Evolutionary conservation across 176 grass and related monocot genomes (phyloP), one percentile per base, ranked within the genome.

Genomic region (Cenchrus americanus): DNA sequence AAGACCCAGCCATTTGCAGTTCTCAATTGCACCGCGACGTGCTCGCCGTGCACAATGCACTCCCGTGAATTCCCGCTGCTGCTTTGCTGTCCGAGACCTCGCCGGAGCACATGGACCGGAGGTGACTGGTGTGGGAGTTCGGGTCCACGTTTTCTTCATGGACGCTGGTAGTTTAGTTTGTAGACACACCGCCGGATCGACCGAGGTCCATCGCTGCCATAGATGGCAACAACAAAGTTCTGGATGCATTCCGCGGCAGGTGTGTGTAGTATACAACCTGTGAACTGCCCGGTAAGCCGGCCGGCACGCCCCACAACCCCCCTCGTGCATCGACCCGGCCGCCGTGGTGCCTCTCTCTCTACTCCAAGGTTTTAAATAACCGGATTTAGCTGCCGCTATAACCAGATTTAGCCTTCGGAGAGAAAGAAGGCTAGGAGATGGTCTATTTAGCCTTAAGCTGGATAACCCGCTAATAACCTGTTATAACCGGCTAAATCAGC

Each of bases 111-210:
- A 72, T 82, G 80, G 9, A 30, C 40, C 37, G 44, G 46, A 27
- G 1, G 5, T 15, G 7, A 44, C 14, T 12, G 40, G 34, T 10
- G 41, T 6, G 30, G 14, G 6, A 3, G 1, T 62, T 0, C 21
- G 3, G 27, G 5, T 42, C 46, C 70, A 75, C 70, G 30, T 75
- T 83, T 75, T 75, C 70, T 75, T 11, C 71, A 75, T 44, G 14
- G 37, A 27, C 2, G 44, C 18, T 49, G 63, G 8, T 40, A 32
- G 26, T 67, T 67, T 53, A 67, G 46, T 67, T 26, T 6, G 24
- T 2, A 12, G 1, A 32, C 48, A 12, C 19, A 58, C 11, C 18
- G 30, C 51, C 18, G 18, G 61, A 79, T 65, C 62, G 15, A 72
- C 22, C 2, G 13, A 49, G n/a, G n/a, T 50, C 44, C 43, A 26